Evolutionary conservation across 108 stramenopile species (phyloP).

Genomic region (Nitzschia sp.): DNA sequence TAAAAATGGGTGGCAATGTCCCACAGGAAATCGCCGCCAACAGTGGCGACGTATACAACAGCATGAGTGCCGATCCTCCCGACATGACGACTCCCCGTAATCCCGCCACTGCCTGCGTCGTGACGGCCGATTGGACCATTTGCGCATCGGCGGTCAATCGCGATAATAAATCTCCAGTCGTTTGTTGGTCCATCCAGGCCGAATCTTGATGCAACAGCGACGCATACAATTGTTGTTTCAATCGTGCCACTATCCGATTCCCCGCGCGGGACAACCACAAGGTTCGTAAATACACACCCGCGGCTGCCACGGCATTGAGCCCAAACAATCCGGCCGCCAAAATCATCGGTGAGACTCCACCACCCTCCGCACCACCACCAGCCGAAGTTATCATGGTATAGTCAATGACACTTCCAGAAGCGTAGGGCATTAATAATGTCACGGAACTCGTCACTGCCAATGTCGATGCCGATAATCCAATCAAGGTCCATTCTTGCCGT

Average conservation of each 20-base stretch:
- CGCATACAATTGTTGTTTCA: constrained; percentile 61
- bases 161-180: constrained; percentile 81
- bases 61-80: constrained; percentile 58
- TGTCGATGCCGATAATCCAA: constrained; percentile 58
- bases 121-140: constrained; percentile 72
- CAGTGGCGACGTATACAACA: constrained; percentile 74
- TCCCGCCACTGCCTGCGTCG: constrained; percentile 73
- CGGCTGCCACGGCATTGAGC: constrained; percentile 55
- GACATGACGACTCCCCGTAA: constrained; percentile 66
- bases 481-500: constrained; percentile 48
- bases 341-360: constrained; percentile 37
- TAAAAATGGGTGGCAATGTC: constrained; percentile 76
- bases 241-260: constrained; percentile 73
- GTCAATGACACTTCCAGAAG: constrained; percentile 73
- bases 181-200: constrained; percentile 69
- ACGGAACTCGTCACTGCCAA: constrained; percentile 64
- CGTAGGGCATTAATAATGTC: constrained; percentile 71
- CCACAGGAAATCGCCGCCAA: constrained; percentile 70
- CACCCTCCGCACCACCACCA: constrained; percentile 4
- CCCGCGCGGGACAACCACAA: constrained; percentile 69
- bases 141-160: constrained; percentile 74
- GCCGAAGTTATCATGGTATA: constrained; percentile 41
- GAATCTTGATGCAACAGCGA: constrained; percentile 71
- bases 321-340: constrained; percentile 65
- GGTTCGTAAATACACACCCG: constrained; percentile 64